Conservation (phyloP, 495 filamentous ascomycete species). For the Neurospora tetrasperma region DNA sequence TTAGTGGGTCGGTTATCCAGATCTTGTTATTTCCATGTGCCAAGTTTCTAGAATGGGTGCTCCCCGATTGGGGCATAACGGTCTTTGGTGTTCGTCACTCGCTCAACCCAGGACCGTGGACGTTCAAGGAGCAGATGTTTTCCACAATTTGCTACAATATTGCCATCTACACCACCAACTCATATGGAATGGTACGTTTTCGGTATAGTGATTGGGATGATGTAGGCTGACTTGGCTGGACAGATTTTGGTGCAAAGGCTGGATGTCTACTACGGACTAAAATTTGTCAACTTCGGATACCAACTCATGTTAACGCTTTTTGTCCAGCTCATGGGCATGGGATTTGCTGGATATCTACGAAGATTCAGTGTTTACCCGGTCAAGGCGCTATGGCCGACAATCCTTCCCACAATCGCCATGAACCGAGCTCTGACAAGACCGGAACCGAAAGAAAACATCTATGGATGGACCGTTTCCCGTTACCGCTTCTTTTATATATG, state of each 20-base stretch:
- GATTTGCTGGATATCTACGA: slow-evolving; percentile 35
- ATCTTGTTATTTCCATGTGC: slow-evolving; percentile 31
- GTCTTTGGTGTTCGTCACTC: slow-evolving; percentile 20
- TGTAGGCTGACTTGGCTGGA: neutral
- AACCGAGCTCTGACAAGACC: slow-evolving; percentile 20
- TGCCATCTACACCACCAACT: slow-evolving; percentile 24
- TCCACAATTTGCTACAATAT: slow-evolving; percentile 27
- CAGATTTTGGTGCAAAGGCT: slow-evolving; percentile 21
- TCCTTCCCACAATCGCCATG: slow-evolving; percentile 23
- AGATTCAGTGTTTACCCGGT: slow-evolving; percentile 39
- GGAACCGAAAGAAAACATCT: slow-evolving; percentile 17
- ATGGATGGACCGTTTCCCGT: slow-evolving; percentile 31
- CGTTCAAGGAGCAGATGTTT: slow-evolving; percentile 37
- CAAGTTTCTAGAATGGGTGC: slow-evolving; percentile 18
- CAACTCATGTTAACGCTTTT: slow-evolving; percentile 31
- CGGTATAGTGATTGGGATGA: neutral
- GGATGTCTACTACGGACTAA: slow-evolving; percentile 17
- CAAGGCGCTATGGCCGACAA: slow-evolving; percentile 21
- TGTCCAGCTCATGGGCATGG: slow-evolving; percentile 35
- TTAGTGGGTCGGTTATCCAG: slow-evolving; percentile 27
- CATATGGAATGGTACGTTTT: slow-evolving; percentile 18
- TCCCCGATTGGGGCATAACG: slow-evolving; percentile 24
- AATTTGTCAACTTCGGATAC: slow-evolving; percentile 21
- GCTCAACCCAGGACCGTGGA: slow-evolving; percentile 35
- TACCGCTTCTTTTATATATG: slow-evolving; percentile 29